Conservation (phyloP, 495 filamentous ascomycete species). For the Pyrenula massariospora region DNA sequence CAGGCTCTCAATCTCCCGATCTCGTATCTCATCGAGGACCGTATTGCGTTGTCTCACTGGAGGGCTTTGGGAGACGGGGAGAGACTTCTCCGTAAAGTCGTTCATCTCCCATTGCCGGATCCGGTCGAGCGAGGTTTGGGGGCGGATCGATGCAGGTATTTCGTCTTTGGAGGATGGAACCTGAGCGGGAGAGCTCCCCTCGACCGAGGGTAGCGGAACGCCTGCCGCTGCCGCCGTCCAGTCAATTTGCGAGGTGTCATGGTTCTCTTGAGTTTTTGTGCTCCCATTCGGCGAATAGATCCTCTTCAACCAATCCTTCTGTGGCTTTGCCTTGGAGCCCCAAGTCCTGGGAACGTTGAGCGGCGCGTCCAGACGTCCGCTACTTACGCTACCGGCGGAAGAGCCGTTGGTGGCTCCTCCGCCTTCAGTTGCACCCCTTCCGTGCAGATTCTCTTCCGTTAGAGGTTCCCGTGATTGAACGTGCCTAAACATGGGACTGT, state of each 20-base stretch:
- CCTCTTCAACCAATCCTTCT: constrained; percentile 37
- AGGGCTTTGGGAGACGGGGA: constrained; percentile 51
- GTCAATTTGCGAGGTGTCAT: constrained; percentile 17
- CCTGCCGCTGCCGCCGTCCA: constrained; percentile 19
- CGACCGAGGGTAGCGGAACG: constrained; percentile 31
- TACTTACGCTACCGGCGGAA: constrained; percentile 15
- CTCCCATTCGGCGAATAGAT: constrained; percentile 7
- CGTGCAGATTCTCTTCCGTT: constrained; percentile 35
- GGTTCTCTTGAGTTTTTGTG: constrained; percentile 16
- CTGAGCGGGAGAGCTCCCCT: constrained; percentile 25
- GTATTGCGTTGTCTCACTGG: constrained; percentile 30
- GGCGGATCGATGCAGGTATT: constrained; percentile 20
- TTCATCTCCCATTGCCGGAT: constrained; percentile 43
- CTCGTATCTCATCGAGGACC: constrained; percentile 41
- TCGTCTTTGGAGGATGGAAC: constrained; percentile 18
- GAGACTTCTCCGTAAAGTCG: constrained; percentile 48
- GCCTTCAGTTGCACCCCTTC: constrained; percentile 16
- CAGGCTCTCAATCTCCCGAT: constrained; percentile 46
- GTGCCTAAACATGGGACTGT: constrained; percentile 33
- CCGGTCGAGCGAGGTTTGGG: constrained; percentile 30
- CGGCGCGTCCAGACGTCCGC: constrained; percentile 31
- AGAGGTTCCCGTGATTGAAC: constrained; percentile 21
- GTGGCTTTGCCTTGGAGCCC: constrained; percentile 40
- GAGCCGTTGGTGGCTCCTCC: constrained; percentile 6
- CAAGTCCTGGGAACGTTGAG: constrained; percentile 45